Conservation (phyloP, 495 filamentous ascomycete genomes). For the Elasticomyces elasticus region DNA sequence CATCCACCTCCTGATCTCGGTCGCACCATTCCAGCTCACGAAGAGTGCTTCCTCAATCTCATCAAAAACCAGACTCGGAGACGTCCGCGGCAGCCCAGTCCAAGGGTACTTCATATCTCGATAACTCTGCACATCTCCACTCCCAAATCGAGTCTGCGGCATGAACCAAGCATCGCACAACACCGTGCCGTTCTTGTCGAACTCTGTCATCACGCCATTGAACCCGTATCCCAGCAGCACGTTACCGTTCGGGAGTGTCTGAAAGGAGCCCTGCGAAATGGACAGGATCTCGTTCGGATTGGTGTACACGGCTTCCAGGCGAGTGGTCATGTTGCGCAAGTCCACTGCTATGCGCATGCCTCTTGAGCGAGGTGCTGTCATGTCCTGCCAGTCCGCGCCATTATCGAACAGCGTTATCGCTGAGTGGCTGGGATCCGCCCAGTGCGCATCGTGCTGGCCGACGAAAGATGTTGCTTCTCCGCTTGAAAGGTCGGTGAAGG, state of each 20-base stretch:
- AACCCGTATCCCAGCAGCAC: slow-evolving; percentile 19
- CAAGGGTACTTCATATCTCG: slow-evolving; percentile 24
- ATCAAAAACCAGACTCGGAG: slow-evolving; percentile 14
- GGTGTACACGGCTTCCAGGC: slow-evolving; percentile 11
- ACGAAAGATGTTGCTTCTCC: slow-evolving; percentile 22
- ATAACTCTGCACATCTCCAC: slow-evolving; percentile 23
- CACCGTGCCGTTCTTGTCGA: slow-evolving; percentile 19
- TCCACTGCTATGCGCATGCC: slow-evolving; percentile 20
- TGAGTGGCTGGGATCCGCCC: slow-evolving; percentile 12
- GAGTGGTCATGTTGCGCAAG: slow-evolving; percentile 17
- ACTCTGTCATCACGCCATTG: slow-evolving; percentile 22
- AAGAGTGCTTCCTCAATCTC: slow-evolving; percentile 9
- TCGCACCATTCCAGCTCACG: slow-evolving; percentile 22
- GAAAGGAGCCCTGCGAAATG: slow-evolving; percentile 22
- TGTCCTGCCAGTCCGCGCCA: slow-evolving; percentile 12
- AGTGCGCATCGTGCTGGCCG: slow-evolving; percentile 29
- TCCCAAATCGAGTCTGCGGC: not conserved
- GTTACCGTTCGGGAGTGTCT: slow-evolving; percentile 23
- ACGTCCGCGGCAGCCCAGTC: slow-evolving; percentile 17
- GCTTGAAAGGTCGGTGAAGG: slow-evolving; percentile 20
- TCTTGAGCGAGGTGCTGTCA: not conserved
- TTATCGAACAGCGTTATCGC: slow-evolving; percentile 27
- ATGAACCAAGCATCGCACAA: slow-evolving; percentile 22
- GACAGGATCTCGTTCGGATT: slow-evolving; percentile 15
- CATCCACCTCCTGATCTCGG: slow-evolving; percentile 15